Conservation (phyloP, 2,329 filamentous ascomycete genomes). For the Hymenoscyphus infarciens region DNA sequence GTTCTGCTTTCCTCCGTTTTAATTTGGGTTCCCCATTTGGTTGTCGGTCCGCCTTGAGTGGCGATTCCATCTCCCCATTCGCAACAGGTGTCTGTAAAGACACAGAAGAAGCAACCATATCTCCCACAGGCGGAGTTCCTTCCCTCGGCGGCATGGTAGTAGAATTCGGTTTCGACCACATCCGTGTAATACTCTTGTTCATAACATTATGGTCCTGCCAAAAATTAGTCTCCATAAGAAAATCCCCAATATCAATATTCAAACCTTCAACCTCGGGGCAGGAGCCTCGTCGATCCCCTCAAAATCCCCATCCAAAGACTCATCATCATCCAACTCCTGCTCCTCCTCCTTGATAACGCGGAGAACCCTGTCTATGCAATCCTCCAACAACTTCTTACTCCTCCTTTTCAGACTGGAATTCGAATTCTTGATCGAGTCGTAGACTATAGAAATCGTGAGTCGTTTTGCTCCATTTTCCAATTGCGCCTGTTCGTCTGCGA, state of each 20-base stretch:
- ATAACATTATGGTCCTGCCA: constrained; percentile 52
- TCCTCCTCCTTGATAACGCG: constrained; percentile 63
- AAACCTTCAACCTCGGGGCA: constrained; percentile 25
- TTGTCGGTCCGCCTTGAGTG: constrained; percentile 47
- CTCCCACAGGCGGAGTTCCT: constrained; percentile 22
- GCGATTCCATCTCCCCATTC: constrained; percentile 28
- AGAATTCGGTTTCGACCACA: constrained; percentile 47
- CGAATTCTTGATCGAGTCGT: constrained; percentile 76
- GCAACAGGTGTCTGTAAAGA: constrained; percentile 21
- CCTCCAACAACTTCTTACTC: constrained; percentile 77
- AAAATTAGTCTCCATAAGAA: too few relatives aligned
- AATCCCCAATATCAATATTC: too few relatives aligned
- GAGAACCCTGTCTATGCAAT: constrained; percentile 79
- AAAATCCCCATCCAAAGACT: constrained; percentile 48
- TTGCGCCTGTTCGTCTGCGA: constrained; percentile 62
- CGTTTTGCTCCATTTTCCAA: constrained; percentile 45
- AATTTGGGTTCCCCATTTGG: constrained; percentile 62
- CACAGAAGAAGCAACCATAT: constrained; percentile 21
- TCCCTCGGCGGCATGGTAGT: constrained; percentile 24
- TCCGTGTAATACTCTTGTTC: constrained; percentile 61
- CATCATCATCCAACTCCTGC: constrained; percentile 40
- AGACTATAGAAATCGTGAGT: constrained; percentile 61
- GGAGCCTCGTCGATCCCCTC: constrained; percentile 42
- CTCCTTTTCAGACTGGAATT: constrained; percentile 83
- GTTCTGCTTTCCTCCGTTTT: constrained; percentile 60